phyloP scores from a whole-genome alignment of 257 asterid genomes.

The Pogostemon cablin region DNA sequence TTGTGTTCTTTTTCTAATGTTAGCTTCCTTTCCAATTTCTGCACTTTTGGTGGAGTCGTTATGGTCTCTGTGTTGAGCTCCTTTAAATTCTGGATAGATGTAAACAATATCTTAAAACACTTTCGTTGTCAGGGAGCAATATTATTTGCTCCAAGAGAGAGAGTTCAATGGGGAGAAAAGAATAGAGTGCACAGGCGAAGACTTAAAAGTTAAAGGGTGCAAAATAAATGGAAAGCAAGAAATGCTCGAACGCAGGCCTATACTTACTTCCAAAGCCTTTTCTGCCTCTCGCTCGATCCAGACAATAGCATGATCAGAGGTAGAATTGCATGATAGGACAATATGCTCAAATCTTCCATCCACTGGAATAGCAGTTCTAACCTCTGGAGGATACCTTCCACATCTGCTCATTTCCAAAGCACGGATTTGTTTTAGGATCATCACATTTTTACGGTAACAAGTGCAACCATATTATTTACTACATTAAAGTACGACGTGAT shows the following conservation, averaged over 20 bases:
- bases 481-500: too few species aligned
- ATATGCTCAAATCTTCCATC: conserved; percentile 98
- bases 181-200: not conserved
- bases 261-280: conserved; percentile 73
- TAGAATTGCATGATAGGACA: conserved; percentile 88
- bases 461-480: not conserved
- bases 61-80: conserved; percentile 44
- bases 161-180: not conserved
- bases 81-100: conserved; percentile 53
- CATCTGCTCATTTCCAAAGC: conserved; percentile 53
- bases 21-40: conserved; percentile 59
- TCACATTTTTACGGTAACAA: not conserved
- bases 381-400: conserved; percentile 95
- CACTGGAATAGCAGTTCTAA: conserved; percentile 95
- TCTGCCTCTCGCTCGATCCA: conserved; percentile 92
- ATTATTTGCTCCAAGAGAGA: too few species aligned
- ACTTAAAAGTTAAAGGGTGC: not conserved
- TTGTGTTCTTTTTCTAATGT: conserved; percentile 87
- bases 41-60: conserved; percentile 67
- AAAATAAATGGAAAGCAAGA: not conserved
- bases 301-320: conserved; percentile 88
- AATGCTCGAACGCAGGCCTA: not conserved
- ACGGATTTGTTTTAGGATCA: conserved; percentile 14
- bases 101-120: conserved; percentile 9
- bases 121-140: not conserved